Conservation (phyloP, 2,329 filamentous ascomycete genomes). For the Colletotrichum simmondsii region DNA sequence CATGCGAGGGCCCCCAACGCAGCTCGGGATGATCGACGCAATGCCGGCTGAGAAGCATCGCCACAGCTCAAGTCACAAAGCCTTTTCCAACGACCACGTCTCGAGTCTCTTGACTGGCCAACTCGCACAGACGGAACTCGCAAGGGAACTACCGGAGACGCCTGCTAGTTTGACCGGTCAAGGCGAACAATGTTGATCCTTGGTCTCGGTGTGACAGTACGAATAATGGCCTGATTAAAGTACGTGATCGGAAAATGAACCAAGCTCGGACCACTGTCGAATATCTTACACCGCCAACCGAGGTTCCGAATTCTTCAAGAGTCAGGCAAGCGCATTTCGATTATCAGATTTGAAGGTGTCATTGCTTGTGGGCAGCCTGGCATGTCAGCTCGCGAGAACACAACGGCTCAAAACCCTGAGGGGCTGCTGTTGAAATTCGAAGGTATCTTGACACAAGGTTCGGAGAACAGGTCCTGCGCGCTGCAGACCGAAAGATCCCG, state of each 20-base stretch:
- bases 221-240: constrained; percentile 7
- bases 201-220: constrained; percentile 9
- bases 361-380: not conserved
- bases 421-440: not conserved
- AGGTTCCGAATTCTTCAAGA: not conserved
- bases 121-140: not conserved
- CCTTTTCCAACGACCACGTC: constrained; percentile 2
- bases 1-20: constrained; percentile 15
- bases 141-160: not conserved
- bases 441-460: not conserved
- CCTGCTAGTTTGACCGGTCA: not conserved
- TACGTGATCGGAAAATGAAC: constrained; percentile 3
- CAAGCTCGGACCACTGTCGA: constrained; percentile 10
- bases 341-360: not conserved
- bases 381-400: not conserved
- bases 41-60: not conserved
- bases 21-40: constrained; percentile 21
- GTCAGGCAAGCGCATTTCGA: not conserved
- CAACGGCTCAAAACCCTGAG: not conserved
- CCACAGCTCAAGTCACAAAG: constrained; percentile 10
- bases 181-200: not conserved
- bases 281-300: constrained; percentile 12
- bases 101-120: not conserved
- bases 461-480: not conserved
- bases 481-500: constrained; percentile 14